A percentile compares a stretch with the other conserved stretches of the same genome.
Conservation (phyloP, 2,329 filamentous ascomycete genomes). For the Sporothrix humicola region DNA sequence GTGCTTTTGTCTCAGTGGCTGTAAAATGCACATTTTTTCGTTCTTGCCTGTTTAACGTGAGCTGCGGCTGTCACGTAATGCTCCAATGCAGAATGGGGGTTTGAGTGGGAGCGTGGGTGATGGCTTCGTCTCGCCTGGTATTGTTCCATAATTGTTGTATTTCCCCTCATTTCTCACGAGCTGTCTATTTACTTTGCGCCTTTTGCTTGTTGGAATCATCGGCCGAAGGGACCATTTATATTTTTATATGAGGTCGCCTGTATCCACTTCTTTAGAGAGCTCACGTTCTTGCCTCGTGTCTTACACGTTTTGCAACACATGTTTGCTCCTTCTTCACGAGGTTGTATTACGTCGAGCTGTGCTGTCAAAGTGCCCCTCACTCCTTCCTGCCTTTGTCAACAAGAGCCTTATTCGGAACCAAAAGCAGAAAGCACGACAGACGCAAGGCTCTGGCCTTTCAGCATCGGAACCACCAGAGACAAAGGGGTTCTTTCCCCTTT, state of each 20-base stretch:
- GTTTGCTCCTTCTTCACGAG: neutral
- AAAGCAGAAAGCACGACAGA: conserved; percentile 17
- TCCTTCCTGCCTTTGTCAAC: neutral
- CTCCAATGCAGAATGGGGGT: conserved; percentile 2
- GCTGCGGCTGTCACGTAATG: conserved; percentile 14
- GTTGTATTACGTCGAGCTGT: neutral
- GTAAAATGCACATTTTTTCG: too few species aligned
- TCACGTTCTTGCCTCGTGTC: neutral
- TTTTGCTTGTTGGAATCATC: neutral
- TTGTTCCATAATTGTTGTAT: conserved; percentile 1
- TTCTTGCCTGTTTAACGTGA: neutral
- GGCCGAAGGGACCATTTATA: conserved; percentile 5
- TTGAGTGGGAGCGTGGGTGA: conserved; percentile 13
- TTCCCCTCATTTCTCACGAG: neutral
- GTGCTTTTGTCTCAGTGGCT: neutral
- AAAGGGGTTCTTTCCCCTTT: conserved; percentile 1
- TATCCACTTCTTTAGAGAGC: too few species aligned
- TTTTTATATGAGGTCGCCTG: neutral
- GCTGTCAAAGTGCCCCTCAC: conserved; percentile 1
- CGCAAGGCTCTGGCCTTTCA: conserved; percentile 24
- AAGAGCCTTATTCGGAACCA: conserved; percentile 12
- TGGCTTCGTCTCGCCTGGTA: neutral
- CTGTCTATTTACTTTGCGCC: neutral
- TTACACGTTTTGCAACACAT: neutral
- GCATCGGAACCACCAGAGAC: neutral